phyloP scores from a whole-genome alignment of 345 rosid species.

The Cochlearia excelsa region DNA sequence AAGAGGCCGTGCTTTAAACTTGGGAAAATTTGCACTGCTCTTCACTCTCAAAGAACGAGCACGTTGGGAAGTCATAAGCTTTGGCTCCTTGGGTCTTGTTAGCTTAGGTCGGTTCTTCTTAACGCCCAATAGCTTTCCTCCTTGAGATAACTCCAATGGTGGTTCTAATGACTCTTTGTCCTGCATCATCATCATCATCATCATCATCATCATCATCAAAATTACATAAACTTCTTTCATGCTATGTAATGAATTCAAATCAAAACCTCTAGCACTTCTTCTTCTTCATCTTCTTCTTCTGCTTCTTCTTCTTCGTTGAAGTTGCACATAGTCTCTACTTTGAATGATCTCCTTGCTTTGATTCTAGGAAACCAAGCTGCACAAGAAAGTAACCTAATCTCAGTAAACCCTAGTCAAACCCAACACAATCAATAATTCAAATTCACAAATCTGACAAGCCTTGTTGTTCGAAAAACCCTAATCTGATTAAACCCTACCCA shows the following conservation, averaged over 20 bases:
- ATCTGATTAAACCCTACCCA: not conserved
- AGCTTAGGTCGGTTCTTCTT: constrained; percentile 56
- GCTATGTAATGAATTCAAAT: not conserved
- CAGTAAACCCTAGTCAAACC: too few species aligned
- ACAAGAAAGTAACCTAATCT: not conserved
- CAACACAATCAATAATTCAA: not conserved
- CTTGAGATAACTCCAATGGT: constrained; percentile 17
- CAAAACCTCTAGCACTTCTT: constrained; percentile 48
- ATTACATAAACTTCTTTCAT: constrained; percentile 10
- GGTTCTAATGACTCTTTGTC: constrained; percentile 19
- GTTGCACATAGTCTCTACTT: constrained; percentile 69
- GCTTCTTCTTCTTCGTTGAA: constrained; percentile 47
- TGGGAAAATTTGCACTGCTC: constrained; percentile 89
- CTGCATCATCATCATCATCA: constrained; percentile 43
- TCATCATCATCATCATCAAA: constrained; percentile 24
- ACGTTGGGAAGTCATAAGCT: constrained; percentile 81
- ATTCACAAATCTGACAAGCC: not conserved
- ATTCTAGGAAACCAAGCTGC: constrained; percentile 85
- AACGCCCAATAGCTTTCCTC: constrained; percentile 37
- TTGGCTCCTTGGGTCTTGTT: constrained; percentile 90
- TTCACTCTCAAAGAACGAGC: constrained; percentile 69
- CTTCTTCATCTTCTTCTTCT: constrained; percentile 33
- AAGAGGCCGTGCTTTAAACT: constrained; percentile 94
- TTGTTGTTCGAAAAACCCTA: constrained; percentile 20
- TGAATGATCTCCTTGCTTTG: constrained; percentile 66